phyloP scores from a whole-genome alignment of 2,329 filamentous ascomycete genomes.

The Ophiosphaerella korrae region DNA sequence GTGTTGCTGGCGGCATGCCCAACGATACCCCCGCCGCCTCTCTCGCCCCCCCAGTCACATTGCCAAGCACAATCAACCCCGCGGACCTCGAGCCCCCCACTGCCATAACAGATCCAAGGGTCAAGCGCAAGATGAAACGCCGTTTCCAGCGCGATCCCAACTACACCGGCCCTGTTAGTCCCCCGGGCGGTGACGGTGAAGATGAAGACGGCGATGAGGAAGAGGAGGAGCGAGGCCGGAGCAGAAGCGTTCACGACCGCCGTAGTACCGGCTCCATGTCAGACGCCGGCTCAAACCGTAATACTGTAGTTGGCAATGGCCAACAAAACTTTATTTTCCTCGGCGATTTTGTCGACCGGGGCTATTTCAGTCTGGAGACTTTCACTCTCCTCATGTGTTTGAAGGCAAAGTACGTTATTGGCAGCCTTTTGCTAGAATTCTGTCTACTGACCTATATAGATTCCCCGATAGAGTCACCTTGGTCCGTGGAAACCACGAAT shows the following conservation, averaged over 20 bases:
- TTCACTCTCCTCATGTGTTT: slow-evolving; percentile 74
- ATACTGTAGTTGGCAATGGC: slow-evolving; percentile 56
- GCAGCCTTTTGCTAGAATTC: background rate
- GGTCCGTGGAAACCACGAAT: slow-evolving; percentile 89
- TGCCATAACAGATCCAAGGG: slow-evolving; percentile 84
- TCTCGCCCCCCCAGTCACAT: slow-evolving; percentile 69
- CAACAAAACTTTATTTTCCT: slow-evolving; percentile 72
- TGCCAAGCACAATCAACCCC: slow-evolving; percentile 76
- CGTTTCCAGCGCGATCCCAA: slow-evolving; percentile 56
- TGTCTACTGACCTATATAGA: slow-evolving; percentile 46
- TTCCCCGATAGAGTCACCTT: slow-evolving; percentile 75
- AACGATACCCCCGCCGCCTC: slow-evolving; percentile 67
- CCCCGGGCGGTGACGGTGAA: slow-evolving; percentile 56
- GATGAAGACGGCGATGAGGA: slow-evolving; percentile 52
- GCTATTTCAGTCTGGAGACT: slow-evolving; percentile 75
- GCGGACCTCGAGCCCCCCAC: slow-evolving; percentile 90
- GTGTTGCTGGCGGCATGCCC: slow-evolving; percentile 95
- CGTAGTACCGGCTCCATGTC: slow-evolving; percentile 50
- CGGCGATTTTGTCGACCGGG: slow-evolving; percentile 75
- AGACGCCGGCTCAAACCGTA: slow-evolving; percentile 44
- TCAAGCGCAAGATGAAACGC: slow-evolving; percentile 80
- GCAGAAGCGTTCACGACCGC: slow-evolving; percentile 49
- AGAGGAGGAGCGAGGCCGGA: slow-evolving; percentile 55
- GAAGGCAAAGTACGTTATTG: slow-evolving; percentile 66
- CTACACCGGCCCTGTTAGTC: slow-evolving; percentile 59